Conservation (phyloP, 129 eudicot species). For the Escallonia rubra region DNA sequence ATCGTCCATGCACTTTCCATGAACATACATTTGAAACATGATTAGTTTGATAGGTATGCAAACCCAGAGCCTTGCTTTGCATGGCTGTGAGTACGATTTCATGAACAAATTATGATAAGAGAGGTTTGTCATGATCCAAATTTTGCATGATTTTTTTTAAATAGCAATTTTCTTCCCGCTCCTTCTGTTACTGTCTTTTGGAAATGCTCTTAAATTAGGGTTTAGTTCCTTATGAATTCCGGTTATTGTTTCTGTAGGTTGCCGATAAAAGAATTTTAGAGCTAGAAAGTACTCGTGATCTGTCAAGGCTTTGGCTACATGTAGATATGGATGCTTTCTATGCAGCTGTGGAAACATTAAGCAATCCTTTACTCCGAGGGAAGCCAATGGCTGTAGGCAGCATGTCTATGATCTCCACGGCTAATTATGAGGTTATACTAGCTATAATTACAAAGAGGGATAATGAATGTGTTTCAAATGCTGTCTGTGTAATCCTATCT, state of each 20-base stretch:
- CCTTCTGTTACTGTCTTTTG: too few relatives aligned
- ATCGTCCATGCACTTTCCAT: too few relatives aligned
- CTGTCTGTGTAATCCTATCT: neutral
- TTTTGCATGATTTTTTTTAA: too few relatives aligned
- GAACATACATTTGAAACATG: too few relatives aligned
- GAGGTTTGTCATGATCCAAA: too few relatives aligned
- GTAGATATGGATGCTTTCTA: conserved; percentile 99
- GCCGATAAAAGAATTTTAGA: conserved; percentile 74
- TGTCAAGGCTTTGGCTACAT: conserved; percentile 87
- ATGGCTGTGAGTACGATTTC: too few relatives aligned
- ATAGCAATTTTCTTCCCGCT: too few relatives aligned
- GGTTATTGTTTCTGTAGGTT: conserved; percentile 32
- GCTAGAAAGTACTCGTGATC: conserved; percentile 84
- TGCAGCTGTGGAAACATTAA: conserved; percentile 94
- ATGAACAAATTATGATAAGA: too few relatives aligned
- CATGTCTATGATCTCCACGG: conserved; percentile 97
- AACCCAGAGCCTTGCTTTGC: too few relatives aligned
- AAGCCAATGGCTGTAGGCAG: conserved; percentile 97
- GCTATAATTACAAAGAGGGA: conserved; percentile 5
- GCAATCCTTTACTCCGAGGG: conserved; percentile 71
- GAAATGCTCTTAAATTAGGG: neutral
- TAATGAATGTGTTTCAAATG: neutral
- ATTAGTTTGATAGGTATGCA: too few relatives aligned
- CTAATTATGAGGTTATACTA: conserved; percentile 86
- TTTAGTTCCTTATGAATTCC: neutral